Base-by-base conservation (phyloP, 2,329 filamentous ascomycete species). In the Penicillium sp. region DNA sequence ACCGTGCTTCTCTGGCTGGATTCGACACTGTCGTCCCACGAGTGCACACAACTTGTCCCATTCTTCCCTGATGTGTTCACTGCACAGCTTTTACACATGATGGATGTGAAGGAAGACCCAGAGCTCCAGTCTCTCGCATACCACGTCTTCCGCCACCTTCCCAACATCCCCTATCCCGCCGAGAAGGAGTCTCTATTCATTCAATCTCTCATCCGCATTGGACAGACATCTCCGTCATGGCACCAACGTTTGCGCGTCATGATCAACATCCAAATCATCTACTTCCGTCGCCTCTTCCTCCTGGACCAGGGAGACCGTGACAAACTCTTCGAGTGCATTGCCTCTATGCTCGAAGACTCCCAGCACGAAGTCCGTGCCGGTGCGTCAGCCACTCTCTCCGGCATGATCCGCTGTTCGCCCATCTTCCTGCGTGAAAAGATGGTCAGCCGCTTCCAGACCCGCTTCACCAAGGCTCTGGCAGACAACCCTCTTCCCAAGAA, bases 31-130 rank as follows among this genome's bases (percentile, higher is more conserved):
- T 91, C 90, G 2, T 96, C 91, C 0, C 90, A 95, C 60, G 94
- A 97, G 71, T 99, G 94, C 75, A 96, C 86, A 0, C 89, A 94
- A 69, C 84, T 99, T 13, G 86, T 95, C 16, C 86, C 88, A 3
- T 97, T 97, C 82, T 97, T 99, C 79, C 89, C 92, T 0, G 83
- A 90, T 34, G 82, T 89, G 0, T 93, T 97, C 68, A 94, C 96
- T 72, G 90, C 94, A 66, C 90, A 97, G 71, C 84, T 99, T 13
- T 79, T 99, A 49, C 92, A 99, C 79, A 99, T 99, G 94, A 99
- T 99, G 93, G 94, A 99, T 69, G 91, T 99, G 71, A 97, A 97
- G 73, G 94, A 99, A 73, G 94, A 99, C 67, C 92, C 91, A 0
- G 95, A 99, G 73, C 83, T 99, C 2, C 95, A 97, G 80, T 88